A percentile compares a stretch with the other conserved stretches of the same genome.
These are phyloP conservation scores for Cyberlindnera mississippiensis DNA, from an alignment of 805 yeast species.

Conservation along the genomic window DNA sequence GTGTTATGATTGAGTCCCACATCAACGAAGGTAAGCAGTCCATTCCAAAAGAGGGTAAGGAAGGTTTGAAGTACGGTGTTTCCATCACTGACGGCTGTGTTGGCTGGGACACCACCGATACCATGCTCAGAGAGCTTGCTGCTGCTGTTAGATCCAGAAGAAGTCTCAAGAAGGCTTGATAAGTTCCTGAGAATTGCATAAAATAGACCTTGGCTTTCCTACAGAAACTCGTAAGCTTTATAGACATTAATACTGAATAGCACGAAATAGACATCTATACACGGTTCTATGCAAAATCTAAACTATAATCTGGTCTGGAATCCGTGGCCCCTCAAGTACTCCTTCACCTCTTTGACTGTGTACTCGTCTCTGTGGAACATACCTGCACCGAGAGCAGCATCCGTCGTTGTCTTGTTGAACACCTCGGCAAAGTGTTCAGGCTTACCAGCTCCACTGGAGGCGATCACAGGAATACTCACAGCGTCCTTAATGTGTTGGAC, in stretches of 20 bases:
- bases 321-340: slow-evolving; percentile 52
- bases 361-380: slow-evolving; percentile 96
- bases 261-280: too few species aligned
- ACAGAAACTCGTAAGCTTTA: too few species aligned
- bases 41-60: slow-evolving; percentile 74
- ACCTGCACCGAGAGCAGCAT: slow-evolving; percentile 99
- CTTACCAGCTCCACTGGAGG: slow-evolving; percentile 95
- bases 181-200: too few species aligned
- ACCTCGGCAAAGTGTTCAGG: slow-evolving; percentile 91
- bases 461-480: slow-evolving; percentile 89
- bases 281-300: background rate
- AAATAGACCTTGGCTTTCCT: too few species aligned
- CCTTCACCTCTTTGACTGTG: slow-evolving; percentile 80
- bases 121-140: slow-evolving; percentile 74
- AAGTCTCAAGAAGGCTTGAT: slow-evolving; percentile 28
- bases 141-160: slow-evolving; percentile 83
- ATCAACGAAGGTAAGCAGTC: slow-evolving; percentile 92
- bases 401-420: slow-evolving; percentile 74
- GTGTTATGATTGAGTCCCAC: slow-evolving; percentile 94
- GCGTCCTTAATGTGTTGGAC: slow-evolving; percentile 71
- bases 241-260: too few species aligned
- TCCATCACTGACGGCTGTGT: slow-evolving; percentile 98
- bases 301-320: slow-evolving; percentile 67
- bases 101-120: slow-evolving; percentile 82
- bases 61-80: slow-evolving; percentile 83